phyloP scores from a whole-genome alignment of 1,139 yeast genomes.

The Blastobotrys ciferrii region DNA sequence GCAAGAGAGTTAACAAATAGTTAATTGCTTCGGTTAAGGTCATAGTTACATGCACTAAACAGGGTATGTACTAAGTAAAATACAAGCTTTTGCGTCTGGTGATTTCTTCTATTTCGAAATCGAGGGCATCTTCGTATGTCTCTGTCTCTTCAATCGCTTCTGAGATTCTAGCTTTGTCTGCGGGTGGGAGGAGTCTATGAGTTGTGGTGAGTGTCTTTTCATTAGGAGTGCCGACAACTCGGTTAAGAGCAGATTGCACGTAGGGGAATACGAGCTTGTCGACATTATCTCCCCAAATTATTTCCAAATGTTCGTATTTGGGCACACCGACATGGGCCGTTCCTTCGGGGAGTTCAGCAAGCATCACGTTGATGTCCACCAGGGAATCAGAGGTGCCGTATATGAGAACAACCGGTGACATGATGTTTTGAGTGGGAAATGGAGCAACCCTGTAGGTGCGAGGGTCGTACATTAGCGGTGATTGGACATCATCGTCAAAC shows the following conservation, averaged over 20 bases:
- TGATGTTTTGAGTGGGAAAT: conserved; percentile 63
- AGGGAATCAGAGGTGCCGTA: conserved; percentile 82
- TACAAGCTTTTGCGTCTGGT: neutral
- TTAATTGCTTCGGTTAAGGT: no score
- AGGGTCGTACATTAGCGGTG: conserved; percentile 27
- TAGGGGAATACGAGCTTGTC: conserved; percentile 52
- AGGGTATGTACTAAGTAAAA: no score
- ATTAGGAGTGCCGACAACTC: conserved; percentile 1
- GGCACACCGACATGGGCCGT: conserved; percentile 46
- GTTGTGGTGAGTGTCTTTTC: neutral
- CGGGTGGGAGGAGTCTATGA: neutral
- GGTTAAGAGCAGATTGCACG: conserved; percentile 39
- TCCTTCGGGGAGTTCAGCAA: conserved; percentile 49
- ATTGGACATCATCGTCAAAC: conserved; percentile 64
- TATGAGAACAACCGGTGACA: conserved; percentile 66
- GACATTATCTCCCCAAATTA: conserved; percentile 81
- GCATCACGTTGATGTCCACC: conserved; percentile 79
- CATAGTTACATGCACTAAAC: no score
- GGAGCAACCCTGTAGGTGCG: conserved; percentile 55
- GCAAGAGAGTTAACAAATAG: no score
- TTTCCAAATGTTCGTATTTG: conserved; percentile 79
- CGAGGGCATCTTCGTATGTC: conserved; percentile 2
- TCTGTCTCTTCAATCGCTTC: neutral
- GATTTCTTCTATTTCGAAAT: neutral
- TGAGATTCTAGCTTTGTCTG: neutral